Conservation (phyloP, 2,329 filamentous ascomycete species). For the Fusarium marasasianum region DNA sequence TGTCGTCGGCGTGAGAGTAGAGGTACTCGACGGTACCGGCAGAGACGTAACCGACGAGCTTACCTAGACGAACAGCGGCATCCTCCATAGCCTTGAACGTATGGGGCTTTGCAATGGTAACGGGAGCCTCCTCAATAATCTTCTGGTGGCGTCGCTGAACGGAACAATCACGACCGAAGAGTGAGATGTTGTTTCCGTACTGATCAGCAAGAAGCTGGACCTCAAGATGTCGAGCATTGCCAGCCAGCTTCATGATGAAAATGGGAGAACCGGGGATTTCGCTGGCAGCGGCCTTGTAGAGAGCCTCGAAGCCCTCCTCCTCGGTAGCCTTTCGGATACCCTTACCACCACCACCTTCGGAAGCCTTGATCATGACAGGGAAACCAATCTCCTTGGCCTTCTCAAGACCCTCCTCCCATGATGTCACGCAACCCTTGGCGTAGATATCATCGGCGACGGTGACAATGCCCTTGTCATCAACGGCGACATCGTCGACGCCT, state of each 20-base stretch:
- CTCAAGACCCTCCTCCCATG: slow-evolving; percentile 87
- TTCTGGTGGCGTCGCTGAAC: slow-evolving; percentile 99
- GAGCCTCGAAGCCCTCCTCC: slow-evolving; percentile 83
- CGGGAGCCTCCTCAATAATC: slow-evolving; percentile 98
- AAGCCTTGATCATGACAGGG: slow-evolving; percentile 99
- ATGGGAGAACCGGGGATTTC: slow-evolving; percentile 99
- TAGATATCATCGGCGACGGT: slow-evolving; percentile 90
- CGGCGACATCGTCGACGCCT: slow-evolving; percentile 81
- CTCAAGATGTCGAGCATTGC: slow-evolving; percentile 95
- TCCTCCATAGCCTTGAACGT: slow-evolving; percentile 98
- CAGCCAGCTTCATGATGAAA: slow-evolving; percentile 99
- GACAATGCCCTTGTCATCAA: slow-evolving; percentile 87
- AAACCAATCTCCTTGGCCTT: slow-evolving; percentile 94
- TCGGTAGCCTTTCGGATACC: slow-evolving; percentile 94
- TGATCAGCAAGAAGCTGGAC: slow-evolving; percentile 97
- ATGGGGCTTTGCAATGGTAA: slow-evolving; percentile 88
- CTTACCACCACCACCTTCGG: slow-evolving; percentile 98
- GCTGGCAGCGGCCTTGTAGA: slow-evolving; percentile 96
- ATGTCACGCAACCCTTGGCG: slow-evolving; percentile 88
- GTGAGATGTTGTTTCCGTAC: slow-evolving; percentile 99
- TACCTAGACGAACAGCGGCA: slow-evolving; percentile 91
- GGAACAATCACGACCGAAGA: slow-evolving; percentile 98
- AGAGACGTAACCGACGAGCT: slow-evolving; percentile 96
- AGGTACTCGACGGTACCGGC: slow-evolving; percentile 99
- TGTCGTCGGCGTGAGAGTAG: slow-evolving; percentile 96